phyloP scores from a whole-genome alignment of 2,329 filamentous ascomycete genomes.

The Microdochium nivale region DNA sequence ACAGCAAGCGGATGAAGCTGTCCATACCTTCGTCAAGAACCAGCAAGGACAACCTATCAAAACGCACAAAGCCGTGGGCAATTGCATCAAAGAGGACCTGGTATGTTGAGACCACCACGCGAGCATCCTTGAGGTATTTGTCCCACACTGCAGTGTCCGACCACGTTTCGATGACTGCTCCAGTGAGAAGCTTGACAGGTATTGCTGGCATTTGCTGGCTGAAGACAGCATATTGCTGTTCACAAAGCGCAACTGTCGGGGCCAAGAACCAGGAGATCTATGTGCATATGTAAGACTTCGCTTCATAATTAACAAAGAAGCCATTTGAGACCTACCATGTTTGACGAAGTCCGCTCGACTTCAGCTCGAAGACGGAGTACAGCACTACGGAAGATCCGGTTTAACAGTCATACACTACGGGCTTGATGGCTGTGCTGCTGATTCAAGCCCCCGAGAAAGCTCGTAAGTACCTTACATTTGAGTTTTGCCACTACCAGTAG shows the following conservation, averaged over 20 bases:
- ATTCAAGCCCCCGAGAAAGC: background rate
- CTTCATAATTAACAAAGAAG: background rate
- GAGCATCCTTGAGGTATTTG: constrained; percentile 50
- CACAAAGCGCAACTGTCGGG: constrained; percentile 58
- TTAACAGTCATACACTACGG: too few species aligned
- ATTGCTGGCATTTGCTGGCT: constrained; percentile 49
- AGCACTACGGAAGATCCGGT: constrained; percentile 36
- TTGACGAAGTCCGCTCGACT: constrained; percentile 40
- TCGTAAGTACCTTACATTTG: constrained; percentile 51
- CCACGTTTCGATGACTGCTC: constrained; percentile 68
- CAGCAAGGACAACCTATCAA: constrained; percentile 56
- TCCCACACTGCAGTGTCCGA: constrained; percentile 59
- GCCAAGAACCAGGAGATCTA: constrained; percentile 66
- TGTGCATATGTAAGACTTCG: constrained; percentile 5
- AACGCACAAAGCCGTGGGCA: constrained; percentile 61
- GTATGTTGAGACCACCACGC: constrained; percentile 71
- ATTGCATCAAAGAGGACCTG: constrained; percentile 69
- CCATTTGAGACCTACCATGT: constrained; percentile 38
- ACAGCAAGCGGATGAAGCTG: too few species aligned
- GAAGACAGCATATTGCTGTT: constrained; percentile 57
- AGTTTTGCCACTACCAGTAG: constrained; percentile 72
- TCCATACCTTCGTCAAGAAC: constrained; percentile 73
- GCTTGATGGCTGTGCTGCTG: too few species aligned
- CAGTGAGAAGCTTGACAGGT: constrained; percentile 54
- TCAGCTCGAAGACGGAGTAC: constrained; percentile 59